phyloP scores from a whole-genome alignment of 371 early-diverging fungal species.

The Funneliformis caledonium region DNA sequence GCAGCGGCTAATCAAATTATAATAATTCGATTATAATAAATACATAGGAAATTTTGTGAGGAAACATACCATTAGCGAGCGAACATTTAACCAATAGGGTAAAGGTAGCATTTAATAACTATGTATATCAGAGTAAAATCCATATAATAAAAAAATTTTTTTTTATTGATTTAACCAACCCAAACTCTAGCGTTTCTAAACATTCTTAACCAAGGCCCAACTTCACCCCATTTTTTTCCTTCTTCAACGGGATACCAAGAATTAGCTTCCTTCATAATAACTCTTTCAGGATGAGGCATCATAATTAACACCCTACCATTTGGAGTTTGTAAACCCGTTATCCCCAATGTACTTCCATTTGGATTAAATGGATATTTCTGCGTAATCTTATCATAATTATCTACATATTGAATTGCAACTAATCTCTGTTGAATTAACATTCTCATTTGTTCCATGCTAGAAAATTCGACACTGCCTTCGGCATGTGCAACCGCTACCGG shows the following conservation, averaged over 20 bases:
- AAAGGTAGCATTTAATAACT: no score
- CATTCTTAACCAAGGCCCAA: constrained; percentile 86
- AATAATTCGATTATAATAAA: no score
- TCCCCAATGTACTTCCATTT: constrained; percentile 88
- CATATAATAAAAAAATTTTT: no score
- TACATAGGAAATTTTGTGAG: no score
- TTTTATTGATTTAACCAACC: constrained; percentile 53
- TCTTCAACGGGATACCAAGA: constrained; percentile 82
- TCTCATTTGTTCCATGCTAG: constrained; percentile 48
- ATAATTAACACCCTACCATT: constrained; percentile 90
- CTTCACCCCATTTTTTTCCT: constrained; percentile 53
- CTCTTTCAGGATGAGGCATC: constrained; percentile 99
- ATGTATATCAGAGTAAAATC: no score
- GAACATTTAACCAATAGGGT: no score
- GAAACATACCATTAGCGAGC: no score
- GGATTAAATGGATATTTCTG: constrained; percentile 93
- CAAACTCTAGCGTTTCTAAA: constrained; percentile 84
- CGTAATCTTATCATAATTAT: constrained; percentile 77
- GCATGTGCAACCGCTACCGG: constrained; percentile 97
- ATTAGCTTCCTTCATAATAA: constrained; percentile 79
- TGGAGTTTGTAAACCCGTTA: constrained; percentile 81
- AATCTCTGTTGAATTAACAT: constrained; percentile 57
- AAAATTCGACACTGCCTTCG: constrained; percentile 91
- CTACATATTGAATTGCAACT: constrained; percentile 77
- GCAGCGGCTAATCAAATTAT: no score